Evolutionary conservation across 305 asterid species (phyloP).

Genomic region (Fraxinus nigra): DNA sequence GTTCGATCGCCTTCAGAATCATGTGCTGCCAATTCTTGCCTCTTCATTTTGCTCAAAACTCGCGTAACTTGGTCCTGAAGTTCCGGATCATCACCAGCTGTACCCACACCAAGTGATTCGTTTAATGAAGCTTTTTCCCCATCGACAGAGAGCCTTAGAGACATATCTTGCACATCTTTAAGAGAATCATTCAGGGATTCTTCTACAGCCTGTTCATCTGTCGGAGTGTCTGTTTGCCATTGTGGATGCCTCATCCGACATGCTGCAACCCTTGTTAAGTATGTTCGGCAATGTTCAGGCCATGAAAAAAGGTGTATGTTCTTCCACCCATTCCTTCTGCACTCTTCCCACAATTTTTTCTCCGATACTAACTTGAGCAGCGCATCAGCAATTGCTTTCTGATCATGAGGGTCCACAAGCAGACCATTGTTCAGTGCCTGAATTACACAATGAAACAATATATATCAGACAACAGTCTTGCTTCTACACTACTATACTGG

Average conservation of each 20-base stretch:
- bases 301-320: constrained; percentile 92
- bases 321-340: constrained; percentile 75
- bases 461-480: background rate
- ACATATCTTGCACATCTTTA: constrained; percentile 67
- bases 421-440: constrained; percentile 84
- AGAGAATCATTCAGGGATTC: constrained; percentile 77
- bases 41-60: constrained; percentile 64
- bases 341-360: constrained; percentile 82
- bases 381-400: constrained; percentile 71
- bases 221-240: constrained; percentile 78
- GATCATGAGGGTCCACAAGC: constrained; percentile 92
- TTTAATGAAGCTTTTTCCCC: constrained; percentile 68
- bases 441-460: background rate
- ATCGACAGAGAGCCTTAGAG: constrained; percentile 70
- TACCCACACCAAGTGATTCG: constrained; percentile 41
- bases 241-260: constrained; percentile 93
- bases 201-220: constrained; percentile 51
- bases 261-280: constrained; percentile 69
- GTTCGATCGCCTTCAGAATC: constrained; percentile 39
- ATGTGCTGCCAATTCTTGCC: constrained; percentile 33
- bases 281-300: constrained; percentile 91
- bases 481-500: background rate
- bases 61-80: constrained; percentile 70
- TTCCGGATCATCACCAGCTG: constrained; percentile 39
- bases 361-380: constrained; percentile 83